These are phyloP conservation scores for Erysimum cheiranthoides DNA, from an alignment of 345 rosid species.

Conservation along the genomic window DNA sequence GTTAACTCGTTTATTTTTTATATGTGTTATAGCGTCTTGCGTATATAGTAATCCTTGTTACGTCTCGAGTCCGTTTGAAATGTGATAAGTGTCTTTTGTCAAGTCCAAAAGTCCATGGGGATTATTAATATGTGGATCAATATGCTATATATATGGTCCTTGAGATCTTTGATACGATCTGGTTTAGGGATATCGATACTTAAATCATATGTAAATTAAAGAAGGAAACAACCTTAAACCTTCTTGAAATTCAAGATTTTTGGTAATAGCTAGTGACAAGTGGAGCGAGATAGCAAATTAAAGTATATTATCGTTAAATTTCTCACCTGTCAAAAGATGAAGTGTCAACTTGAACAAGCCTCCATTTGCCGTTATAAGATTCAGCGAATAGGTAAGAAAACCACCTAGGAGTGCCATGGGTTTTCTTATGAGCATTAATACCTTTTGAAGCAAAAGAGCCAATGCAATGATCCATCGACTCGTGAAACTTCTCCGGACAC, in stretches of 20 bases:
- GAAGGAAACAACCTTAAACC: not conserved
- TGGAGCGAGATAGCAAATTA: not conserved
- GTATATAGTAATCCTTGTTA: not conserved
- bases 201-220: not conserved
- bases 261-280: conserved; percentile 1
- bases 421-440: conserved; percentile 20
- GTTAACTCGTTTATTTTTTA: not conserved
- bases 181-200: not conserved
- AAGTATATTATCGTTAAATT: not conserved
- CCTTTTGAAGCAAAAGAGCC: conserved; percentile 29
- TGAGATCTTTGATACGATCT: conserved; percentile 1
- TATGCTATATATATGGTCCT: not conserved
- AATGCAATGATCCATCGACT: conserved; percentile 37
- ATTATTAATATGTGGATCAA: not conserved
- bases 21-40: conserved; percentile 9
- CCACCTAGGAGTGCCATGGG: conserved; percentile 24
- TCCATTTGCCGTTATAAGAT: conserved; percentile 37
- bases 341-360: conserved; percentile 42
- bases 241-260: conserved; percentile 9
- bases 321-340: conserved; percentile 35
- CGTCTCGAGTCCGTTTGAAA: conserved; percentile 12
- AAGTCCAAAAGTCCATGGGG: conserved; percentile 15
- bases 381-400: conserved; percentile 32
- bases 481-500: conserved; percentile 30
- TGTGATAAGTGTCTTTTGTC: conserved; percentile 10